These are phyloP conservation scores for Chamaenerion angustifolium DNA, from an alignment of 345 rosid genomes.

Conservation along the genomic window DNA sequence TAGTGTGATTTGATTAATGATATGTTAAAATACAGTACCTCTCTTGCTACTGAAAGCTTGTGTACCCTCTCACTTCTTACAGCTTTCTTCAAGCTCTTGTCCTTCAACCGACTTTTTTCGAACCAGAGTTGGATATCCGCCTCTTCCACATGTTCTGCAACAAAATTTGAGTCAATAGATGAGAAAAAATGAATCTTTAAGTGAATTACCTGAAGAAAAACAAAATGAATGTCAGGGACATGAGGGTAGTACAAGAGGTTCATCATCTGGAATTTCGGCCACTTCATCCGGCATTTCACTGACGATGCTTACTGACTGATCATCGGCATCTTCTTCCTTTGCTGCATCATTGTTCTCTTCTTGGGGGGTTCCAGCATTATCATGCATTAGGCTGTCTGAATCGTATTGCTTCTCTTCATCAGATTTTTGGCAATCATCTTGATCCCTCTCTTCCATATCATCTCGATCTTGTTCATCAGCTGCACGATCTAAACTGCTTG, in stretches of 20 bases:
- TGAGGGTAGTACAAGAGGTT: constrained; percentile 63
- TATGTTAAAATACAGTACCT: too few species aligned
- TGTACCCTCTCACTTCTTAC: too few species aligned
- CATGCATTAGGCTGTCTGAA: neutral
- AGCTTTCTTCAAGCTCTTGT: too few species aligned
- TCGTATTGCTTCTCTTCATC: constrained; percentile 27
- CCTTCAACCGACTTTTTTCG: constrained; percentile 6
- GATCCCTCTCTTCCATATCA: too few species aligned
- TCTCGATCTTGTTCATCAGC: constrained; percentile 1
- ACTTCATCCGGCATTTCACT: constrained; percentile 15
- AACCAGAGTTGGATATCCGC: constrained; percentile 7
- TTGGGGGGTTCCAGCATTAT: constrained; percentile 1
- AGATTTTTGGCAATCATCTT: constrained; percentile 9
- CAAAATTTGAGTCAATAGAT: too few species aligned
- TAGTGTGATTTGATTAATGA: too few species aligned
- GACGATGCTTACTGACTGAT: constrained; percentile 16
- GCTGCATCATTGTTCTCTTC: constrained; percentile 25
- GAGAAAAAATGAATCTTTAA: too few species aligned
- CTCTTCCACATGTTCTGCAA: constrained; percentile 38
- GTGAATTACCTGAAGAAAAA: too few species aligned
- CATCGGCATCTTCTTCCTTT: constrained; percentile 8
- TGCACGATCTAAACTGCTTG: constrained; percentile 16
- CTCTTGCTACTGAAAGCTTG: too few species aligned
- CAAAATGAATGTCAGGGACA: neutral
- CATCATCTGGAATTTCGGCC: constrained; percentile 65